Conservation (phyloP, 1,284 basidiomycete species). For the Cystobasidium sp. region DNA sequence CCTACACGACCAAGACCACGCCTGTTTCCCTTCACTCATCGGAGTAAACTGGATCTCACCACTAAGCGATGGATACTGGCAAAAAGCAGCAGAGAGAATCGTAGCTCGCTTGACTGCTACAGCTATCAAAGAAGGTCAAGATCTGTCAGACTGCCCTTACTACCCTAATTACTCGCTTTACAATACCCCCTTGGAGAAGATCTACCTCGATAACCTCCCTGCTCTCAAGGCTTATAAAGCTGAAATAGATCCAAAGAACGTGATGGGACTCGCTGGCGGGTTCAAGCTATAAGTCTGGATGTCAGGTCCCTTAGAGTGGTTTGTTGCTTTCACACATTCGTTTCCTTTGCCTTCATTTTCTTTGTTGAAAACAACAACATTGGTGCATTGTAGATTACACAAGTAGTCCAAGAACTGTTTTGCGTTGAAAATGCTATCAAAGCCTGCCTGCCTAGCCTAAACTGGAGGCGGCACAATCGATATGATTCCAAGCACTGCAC, state of each 20-base stretch:
- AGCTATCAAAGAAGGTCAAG: conserved; percentile 6
- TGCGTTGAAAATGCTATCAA: no score
- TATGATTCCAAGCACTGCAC: no score
- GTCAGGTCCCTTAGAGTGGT: no score
- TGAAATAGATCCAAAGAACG: conserved; percentile 11
- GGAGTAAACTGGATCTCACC: background rate
- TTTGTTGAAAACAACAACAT: no score
- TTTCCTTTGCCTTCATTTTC: no score
- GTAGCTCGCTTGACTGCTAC: background rate
- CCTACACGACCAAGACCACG: no score
- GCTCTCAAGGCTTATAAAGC: background rate
- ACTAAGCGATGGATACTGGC: conserved; percentile 13
- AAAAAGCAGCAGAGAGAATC: background rate
- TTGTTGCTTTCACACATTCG: no score
- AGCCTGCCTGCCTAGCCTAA: no score
- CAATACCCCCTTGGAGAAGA: conserved; percentile 25
- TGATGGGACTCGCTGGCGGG: conserved; percentile 20
- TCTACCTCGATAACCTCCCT: conserved; percentile 3
- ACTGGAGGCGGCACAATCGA: no score
- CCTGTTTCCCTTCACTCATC: no score
- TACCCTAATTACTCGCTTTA: conserved; percentile 27
- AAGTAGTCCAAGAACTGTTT: no score
- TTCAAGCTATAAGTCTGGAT: conserved; percentile 1
- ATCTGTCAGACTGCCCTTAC: conserved; percentile 14
- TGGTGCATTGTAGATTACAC: no score